phyloP scores from a whole-genome alignment of 1,284 basidiomycete genomes.

The Cutaneotrichosporon curvatum region DNA sequence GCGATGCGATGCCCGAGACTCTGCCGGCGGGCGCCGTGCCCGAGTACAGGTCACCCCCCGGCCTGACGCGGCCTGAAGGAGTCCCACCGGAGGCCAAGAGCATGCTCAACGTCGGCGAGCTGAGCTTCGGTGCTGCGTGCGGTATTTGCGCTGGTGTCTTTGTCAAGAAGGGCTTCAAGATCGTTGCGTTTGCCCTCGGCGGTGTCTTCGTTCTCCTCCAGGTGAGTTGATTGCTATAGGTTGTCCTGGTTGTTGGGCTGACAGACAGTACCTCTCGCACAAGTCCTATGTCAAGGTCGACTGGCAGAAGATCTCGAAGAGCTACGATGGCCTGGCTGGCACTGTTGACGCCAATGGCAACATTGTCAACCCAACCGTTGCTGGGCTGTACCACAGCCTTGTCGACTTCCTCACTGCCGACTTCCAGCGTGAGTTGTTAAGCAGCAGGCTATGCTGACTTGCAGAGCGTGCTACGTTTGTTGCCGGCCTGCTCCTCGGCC shows the following conservation, averaged over 20 bases:
- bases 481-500: constrained; percentile 49
- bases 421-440: constrained; percentile 60
- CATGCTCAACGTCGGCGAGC: constrained; percentile 67
- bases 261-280: constrained; percentile 64
- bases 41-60: neutral
- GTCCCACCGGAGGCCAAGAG: constrained; percentile 48
- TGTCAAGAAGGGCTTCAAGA: constrained; percentile 83
- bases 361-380: constrained; percentile 56
- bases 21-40: neutral
- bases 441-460: neutral
- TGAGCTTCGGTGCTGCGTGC: constrained; percentile 78
- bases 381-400: constrained; percentile 62
- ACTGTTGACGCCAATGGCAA: constrained; percentile 55
- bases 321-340: constrained; percentile 68
- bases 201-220: constrained; percentile 80
- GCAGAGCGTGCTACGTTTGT: constrained; percentile 51
- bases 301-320: constrained; percentile 56
- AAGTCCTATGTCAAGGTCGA: constrained; percentile 66
- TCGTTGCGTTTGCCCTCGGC: constrained; percentile 73
- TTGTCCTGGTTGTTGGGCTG: neutral
- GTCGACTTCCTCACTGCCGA: constrained; percentile 84
- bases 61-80: neutral
- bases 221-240: constrained; percentile 49
- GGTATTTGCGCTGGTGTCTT: constrained; percentile 88
- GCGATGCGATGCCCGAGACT: constrained; percentile 2